A percentile compares a stretch with the other conserved stretches of the same genome.
phyloP scores from a whole-genome alignment of 2,329 filamentous ascomycete species.

The Exophiala xenobiotica region DNA sequence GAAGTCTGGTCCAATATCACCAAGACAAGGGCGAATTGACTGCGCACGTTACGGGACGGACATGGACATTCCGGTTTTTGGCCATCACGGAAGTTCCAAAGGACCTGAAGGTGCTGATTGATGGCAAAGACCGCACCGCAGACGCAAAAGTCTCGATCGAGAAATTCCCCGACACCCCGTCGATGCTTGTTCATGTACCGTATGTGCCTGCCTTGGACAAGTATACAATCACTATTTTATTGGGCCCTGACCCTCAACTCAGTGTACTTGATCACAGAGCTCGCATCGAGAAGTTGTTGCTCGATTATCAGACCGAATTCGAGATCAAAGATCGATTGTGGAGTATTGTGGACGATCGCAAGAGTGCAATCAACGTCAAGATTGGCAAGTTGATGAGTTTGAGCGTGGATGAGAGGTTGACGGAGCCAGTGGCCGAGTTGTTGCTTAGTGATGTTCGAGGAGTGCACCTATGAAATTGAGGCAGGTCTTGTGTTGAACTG shows the following conservation, averaged over 20 bases:
- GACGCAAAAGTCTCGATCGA: slow-evolving; percentile 20
- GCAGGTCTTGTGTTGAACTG: neutral
- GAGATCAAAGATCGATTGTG: slow-evolving; percentile 33
- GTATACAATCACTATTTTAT: slow-evolving; percentile 39
- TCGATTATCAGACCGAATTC: slow-evolving; percentile 34
- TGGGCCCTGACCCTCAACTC: slow-evolving; percentile 38
- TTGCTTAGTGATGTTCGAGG: slow-evolving; percentile 30
- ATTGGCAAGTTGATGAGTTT: slow-evolving; percentile 30
- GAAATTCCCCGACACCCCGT: slow-evolving; percentile 23
- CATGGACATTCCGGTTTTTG: slow-evolving; percentile 29
- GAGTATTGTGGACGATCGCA: slow-evolving; percentile 26
- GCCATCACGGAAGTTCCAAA: slow-evolving; percentile 21
- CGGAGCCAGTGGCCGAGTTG: slow-evolving; percentile 33
- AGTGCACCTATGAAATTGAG: neutral
- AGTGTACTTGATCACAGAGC: slow-evolving; percentile 26
- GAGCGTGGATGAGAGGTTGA: slow-evolving; percentile 32
- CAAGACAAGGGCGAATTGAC: slow-evolving; percentile 26
- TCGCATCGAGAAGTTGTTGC: slow-evolving; percentile 28
- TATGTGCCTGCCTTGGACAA: slow-evolving; percentile 24
- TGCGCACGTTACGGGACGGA: slow-evolving; percentile 22
- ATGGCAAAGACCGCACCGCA: slow-evolving; percentile 26
- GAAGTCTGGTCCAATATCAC: slow-evolving; percentile 29
- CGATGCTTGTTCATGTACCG: slow-evolving; percentile 26
- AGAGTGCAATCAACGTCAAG: slow-evolving; percentile 23
- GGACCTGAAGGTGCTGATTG: slow-evolving; percentile 23